Conservation (phyloP, 2,329 filamentous ascomycete species). For the Calonectria hawksworthii region DNA sequence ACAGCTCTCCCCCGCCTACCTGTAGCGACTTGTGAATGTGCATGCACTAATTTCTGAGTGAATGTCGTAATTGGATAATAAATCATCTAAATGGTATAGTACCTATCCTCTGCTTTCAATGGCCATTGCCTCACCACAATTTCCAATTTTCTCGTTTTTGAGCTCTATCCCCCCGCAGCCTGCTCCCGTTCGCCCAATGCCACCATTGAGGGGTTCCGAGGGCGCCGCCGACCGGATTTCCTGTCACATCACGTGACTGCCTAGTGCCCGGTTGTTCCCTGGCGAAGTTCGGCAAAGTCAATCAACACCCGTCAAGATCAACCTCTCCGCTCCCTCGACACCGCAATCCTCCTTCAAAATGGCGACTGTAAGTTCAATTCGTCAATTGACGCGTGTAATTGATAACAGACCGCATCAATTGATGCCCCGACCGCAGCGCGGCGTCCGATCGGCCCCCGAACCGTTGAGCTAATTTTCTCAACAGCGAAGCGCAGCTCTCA, state of each 20-base stretch:
- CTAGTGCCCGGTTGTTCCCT: conserved; percentile 49
- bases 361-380: conserved; percentile 74
- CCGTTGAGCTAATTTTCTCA: conserved; percentile 69
- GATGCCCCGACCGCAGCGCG: conserved; percentile 23
- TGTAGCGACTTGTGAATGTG: neutral
- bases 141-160: neutral
- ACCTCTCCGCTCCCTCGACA: conserved; percentile 63
- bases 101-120: neutral
- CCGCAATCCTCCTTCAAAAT: conserved; percentile 70
- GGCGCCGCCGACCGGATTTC: conserved; percentile 32
- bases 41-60: neutral
- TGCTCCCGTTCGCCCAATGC: neutral
- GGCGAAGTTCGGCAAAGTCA: conserved; percentile 61
- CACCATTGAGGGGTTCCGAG: conserved; percentile 43
- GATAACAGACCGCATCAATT: conserved; percentile 35
- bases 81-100: too few species aligned
- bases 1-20: neutral
- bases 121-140: neutral
- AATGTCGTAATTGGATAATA: neutral
- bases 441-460: conserved; percentile 37
- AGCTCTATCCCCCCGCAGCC: conserved; percentile 12
- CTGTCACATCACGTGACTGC: conserved; percentile 50
- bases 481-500: conserved; percentile 97
- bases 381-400: conserved; percentile 46
- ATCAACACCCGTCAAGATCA: conserved; percentile 62